phyloP scores from a whole-genome alignment of 495 filamentous ascomycete genomes.

The Podospora bellae-mahoneyi region DNA sequence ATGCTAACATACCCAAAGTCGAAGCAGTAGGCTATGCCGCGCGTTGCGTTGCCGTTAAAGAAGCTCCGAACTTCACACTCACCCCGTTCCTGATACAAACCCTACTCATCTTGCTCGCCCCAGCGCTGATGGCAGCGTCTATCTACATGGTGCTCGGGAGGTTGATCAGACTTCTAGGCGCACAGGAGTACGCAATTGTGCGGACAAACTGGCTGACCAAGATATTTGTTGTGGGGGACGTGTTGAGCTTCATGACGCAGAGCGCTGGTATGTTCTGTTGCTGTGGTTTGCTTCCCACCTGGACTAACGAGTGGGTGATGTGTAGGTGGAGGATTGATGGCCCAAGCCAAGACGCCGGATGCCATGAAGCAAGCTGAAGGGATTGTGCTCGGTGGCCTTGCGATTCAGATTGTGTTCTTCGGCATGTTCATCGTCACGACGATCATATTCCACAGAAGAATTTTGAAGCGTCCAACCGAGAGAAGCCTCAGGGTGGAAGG shows the following conservation, averaged over 20 bases:
- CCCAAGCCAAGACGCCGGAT: slow-evolving; percentile 28
- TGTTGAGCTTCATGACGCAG: slow-evolving; percentile 43
- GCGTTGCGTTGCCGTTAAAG: slow-evolving; percentile 40
- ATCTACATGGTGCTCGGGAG: slow-evolving; percentile 58
- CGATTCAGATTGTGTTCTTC: slow-evolving; percentile 53
- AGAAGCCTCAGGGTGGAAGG: slow-evolving; percentile 7
- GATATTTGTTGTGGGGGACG: slow-evolving; percentile 44
- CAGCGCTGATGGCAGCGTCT: slow-evolving; percentile 44
- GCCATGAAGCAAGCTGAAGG: slow-evolving; percentile 38
- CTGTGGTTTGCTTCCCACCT: background rate
- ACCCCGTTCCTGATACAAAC: slow-evolving; percentile 39
- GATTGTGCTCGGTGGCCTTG: slow-evolving; percentile 46
- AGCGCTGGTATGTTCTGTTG: slow-evolving; percentile 23
- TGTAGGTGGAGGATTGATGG: slow-evolving; percentile 33
- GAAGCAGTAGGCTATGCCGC: slow-evolving; percentile 59
- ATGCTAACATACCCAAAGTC: slow-evolving; percentile 34
- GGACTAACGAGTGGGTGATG: background rate
- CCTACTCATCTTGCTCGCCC: slow-evolving; percentile 42
- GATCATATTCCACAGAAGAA: slow-evolving; percentile 39
- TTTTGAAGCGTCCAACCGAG: slow-evolving; percentile 10
- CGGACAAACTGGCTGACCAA: slow-evolving; percentile 47
- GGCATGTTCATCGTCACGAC: slow-evolving; percentile 49
- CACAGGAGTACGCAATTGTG: slow-evolving; percentile 39
- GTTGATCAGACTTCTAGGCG: slow-evolving; percentile 41
- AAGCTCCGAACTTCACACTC: slow-evolving; percentile 31